A percentile compares a stretch with the other conserved stretches of the same genome.
Evolutionary conservation across 2,329 filamentous ascomycete genomes (phyloP).

Genomic region (Aspergillus melleus): DNA sequence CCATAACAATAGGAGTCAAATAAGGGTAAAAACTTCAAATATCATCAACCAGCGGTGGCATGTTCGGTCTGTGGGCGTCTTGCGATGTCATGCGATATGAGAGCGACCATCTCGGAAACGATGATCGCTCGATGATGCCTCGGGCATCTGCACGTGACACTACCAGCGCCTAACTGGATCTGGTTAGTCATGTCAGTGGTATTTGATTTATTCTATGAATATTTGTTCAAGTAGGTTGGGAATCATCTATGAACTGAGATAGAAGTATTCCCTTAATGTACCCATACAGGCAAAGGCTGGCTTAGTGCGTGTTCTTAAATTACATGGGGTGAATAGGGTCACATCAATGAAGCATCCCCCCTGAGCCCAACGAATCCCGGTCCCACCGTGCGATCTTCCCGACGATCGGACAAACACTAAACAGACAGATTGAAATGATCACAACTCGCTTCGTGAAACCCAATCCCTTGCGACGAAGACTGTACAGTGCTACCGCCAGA

Average conservation of each 20-base stretch:
- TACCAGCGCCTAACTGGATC: conserved; percentile 8
- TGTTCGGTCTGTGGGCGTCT: background rate
- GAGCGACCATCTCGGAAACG: conserved; percentile 12
- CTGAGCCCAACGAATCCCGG: background rate
- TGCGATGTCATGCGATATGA: conserved; percentile 2
- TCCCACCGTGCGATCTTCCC: background rate
- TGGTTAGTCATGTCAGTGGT: background rate
- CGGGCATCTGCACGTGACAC: conserved; percentile 4
- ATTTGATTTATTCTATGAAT: background rate
- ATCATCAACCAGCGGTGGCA: background rate
- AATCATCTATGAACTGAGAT: too few species aligned
- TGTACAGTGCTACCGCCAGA: background rate
- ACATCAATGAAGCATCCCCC: background rate
- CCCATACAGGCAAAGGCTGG: background rate
- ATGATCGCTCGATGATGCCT: background rate
- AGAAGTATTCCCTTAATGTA: background rate
- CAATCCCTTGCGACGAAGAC: background rate
- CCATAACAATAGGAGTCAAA: conserved; percentile 1
- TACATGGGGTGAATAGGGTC: background rate
- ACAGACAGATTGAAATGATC: background rate
- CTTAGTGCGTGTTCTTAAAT: too few species aligned
- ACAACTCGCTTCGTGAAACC: background rate
- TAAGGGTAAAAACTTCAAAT: background rate
- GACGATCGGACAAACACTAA: background rate
- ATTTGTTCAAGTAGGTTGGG: background rate